Base-by-base conservation (phyloP, 2,329 filamentous ascomycete species). In the Pseudogymnoascus sp. region DNA sequence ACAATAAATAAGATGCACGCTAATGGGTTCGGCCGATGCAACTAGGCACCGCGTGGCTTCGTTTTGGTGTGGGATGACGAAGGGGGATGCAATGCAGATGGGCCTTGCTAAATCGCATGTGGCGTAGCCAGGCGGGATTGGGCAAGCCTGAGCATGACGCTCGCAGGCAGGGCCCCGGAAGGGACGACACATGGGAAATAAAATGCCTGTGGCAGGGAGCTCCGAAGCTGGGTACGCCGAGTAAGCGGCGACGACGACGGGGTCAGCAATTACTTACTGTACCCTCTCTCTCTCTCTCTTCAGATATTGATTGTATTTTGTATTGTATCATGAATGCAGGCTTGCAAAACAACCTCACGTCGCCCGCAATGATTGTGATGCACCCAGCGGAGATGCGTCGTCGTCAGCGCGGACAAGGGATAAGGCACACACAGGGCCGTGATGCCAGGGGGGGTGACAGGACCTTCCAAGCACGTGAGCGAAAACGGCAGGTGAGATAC, bases 1-100 rank as follows among this genome's bases (percentile, higher is more conserved):
- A 25, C 42, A 47, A 47, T 47, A 47, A 47, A 47, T 47, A 47
- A 47, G 42, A 47, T 47, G 42, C 42, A 47, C 42, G 42, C 42
- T 47, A 47, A 47, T 47, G 42, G 42, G 21, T 47, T 47, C 42
- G 42, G 42, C 42, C 21, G 42, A 47, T 47, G 42, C 42, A 47
- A 47, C 42, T 47, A 47, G 42, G 21, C 21, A 47, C 42, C 42
- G 42, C 42, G 21, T 47, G 42, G 42, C 42, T 47, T 47, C 42
- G 42, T 21, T 25, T 47, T 44, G 42, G 42, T 47, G 42, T 47
- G 42, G 42, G 42, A 47, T 47, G 42, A 47, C 42, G 42, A 47
- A 47, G 42, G 42, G 31, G 31, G 37, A 47, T 47, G 18, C 42
- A 47, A 47, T 47, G 42, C 42, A 47, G 42, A 25, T 8, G 21